Evolutionary conservation across 1,284 basidiomycete genomes (phyloP).

Genomic region (Serendipita sp.): DNA sequence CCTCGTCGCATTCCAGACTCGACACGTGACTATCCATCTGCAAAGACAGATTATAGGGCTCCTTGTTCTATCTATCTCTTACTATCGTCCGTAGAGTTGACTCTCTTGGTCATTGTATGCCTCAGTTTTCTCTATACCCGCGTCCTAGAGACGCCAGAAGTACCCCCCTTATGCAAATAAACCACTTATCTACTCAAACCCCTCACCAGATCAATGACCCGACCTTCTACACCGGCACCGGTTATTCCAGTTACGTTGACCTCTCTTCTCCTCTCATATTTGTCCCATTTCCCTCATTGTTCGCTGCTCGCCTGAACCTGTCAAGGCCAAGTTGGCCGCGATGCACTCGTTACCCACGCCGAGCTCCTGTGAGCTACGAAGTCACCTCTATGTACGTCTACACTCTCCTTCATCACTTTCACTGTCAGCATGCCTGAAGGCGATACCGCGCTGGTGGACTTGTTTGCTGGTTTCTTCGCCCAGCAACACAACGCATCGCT

Average conservation of each 20-base stretch:
- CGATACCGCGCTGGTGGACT: too few relatives aligned
- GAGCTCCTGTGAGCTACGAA: not conserved
- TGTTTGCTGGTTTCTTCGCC: too few relatives aligned
- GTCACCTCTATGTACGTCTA: too few relatives aligned
- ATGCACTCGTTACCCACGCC: not conserved
- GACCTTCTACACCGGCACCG: not conserved
- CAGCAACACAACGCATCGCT: too few relatives aligned
- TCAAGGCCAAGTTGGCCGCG: not conserved
- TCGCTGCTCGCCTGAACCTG: not conserved
- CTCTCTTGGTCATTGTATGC: not conserved
- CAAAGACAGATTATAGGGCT: not conserved
- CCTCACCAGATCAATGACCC: not conserved
- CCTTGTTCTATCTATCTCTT: not conserved
- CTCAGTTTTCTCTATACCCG: not conserved
- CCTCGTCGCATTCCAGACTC: not conserved
- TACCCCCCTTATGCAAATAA: too few relatives aligned
- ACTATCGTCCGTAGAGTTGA: not conserved
- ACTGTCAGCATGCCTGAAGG: too few relatives aligned
- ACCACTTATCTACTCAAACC: too few relatives aligned
- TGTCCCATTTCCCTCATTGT: not conserved
- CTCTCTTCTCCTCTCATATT: slow-evolving; percentile 10
- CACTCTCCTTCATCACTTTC: too few relatives aligned
- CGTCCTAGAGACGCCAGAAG: not conserved
- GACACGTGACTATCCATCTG: not conserved
- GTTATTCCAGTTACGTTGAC: slow-evolving; percentile 7